A percentile compares a stretch with the other conserved stretches of the same genome.
Conservation (phyloP, 2,329 filamentous ascomycete genomes). For the Elsinoe necatrix region DNA sequence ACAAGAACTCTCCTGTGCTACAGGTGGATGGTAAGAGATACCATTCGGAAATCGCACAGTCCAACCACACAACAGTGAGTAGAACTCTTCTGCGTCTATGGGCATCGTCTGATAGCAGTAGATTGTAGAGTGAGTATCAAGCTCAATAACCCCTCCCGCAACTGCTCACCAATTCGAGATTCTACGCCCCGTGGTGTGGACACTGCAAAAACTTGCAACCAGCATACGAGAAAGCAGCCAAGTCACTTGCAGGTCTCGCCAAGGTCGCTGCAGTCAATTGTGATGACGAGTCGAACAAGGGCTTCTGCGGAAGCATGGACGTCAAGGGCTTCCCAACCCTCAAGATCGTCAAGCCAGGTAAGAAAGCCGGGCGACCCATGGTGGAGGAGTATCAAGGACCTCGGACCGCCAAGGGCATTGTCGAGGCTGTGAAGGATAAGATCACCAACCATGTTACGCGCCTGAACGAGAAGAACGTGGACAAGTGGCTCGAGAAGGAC, state of each 20-base stretch:
- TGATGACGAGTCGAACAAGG: slow-evolving; percentile 87
- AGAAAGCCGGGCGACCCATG: slow-evolving; percentile 68
- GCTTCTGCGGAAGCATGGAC: slow-evolving; percentile 74
- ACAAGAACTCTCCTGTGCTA: slow-evolving; percentile 77
- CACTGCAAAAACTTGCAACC: slow-evolving; percentile 96
- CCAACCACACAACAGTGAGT: slow-evolving; percentile 82
- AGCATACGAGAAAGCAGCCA: slow-evolving; percentile 88
- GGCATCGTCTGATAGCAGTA: slow-evolving; percentile 17
- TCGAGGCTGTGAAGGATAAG: slow-evolving; percentile 73
- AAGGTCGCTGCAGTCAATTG: slow-evolving; percentile 94
- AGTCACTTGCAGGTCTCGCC: slow-evolving; percentile 79
- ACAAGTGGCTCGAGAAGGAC: slow-evolving; percentile 60
- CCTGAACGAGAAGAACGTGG: slow-evolving; percentile 69
- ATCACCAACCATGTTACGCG: slow-evolving; percentile 88
- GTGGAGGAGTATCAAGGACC: slow-evolving; percentile 87
- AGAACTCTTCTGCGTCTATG: background rate
- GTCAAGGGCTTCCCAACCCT: slow-evolving; percentile 92
- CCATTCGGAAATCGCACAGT: slow-evolving; percentile 72
- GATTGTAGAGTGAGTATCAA: slow-evolving; percentile 33
- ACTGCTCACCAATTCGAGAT: slow-evolving; percentile 35
- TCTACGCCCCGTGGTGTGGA: slow-evolving; percentile 96
- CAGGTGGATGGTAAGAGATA: slow-evolving; percentile 74
- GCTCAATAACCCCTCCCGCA: background rate
- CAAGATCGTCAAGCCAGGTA: slow-evolving; percentile 81
- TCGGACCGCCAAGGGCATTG: slow-evolving; percentile 76